phyloP scores from a whole-genome alignment of 1,284 basidiomycete genomes.

The Lentinula novae-zelandiae region DNA sequence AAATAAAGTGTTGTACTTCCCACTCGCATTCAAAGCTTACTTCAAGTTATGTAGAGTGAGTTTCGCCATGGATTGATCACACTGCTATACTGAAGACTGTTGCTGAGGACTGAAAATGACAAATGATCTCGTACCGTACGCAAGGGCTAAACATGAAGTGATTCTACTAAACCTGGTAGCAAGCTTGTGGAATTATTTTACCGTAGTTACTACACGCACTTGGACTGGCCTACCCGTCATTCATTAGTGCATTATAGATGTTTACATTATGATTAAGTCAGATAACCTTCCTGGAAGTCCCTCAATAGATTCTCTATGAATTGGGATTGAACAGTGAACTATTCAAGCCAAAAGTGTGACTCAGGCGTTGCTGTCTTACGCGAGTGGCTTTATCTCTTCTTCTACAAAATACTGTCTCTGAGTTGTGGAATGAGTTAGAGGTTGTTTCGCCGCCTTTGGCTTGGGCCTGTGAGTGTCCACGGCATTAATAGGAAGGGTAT shows the following conservation, averaged over 20 bases:
- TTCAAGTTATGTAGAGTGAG: no score
- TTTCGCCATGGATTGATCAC: no score
- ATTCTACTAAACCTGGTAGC: no score
- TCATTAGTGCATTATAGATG: background rate
- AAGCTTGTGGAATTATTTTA: no score
- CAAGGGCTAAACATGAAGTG: no score
- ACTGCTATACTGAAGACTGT: no score
- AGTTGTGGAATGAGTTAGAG: slow-evolving; percentile 27
- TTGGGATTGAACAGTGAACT: background rate
- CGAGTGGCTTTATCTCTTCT: background rate
- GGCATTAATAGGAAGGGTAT: slow-evolving; percentile 83
- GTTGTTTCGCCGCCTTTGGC: slow-evolving; percentile 44
- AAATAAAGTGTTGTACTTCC: no score
- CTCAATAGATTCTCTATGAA: background rate
- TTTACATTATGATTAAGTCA: background rate
- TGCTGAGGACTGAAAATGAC: no score
- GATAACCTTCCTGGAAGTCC: background rate
- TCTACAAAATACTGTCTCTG: slow-evolving; percentile 38
- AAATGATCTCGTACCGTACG: no score
- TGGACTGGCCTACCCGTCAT: background rate
- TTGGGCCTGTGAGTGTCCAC: slow-evolving; percentile 95
- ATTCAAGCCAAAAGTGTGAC: background rate
- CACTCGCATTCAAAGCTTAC: no score
- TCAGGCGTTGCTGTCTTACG: background rate
- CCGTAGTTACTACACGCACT: no score